Base-by-base conservation (phyloP, 1,284 basidiomycete genomes). In the Agroathelia rolfsii region DNA sequence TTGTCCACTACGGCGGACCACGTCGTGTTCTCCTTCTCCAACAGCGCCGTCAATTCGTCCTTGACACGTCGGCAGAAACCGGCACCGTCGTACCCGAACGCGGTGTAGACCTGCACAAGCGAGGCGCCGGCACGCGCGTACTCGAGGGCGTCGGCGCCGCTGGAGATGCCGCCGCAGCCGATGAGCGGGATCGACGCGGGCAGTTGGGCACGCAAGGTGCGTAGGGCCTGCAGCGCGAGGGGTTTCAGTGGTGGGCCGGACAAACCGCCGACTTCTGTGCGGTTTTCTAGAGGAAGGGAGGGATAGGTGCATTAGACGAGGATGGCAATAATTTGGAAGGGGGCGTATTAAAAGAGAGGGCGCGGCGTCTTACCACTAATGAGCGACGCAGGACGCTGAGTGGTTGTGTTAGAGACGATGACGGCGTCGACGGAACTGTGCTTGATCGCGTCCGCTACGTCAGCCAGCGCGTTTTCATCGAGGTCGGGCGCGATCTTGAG, bases 401-500 rank as follows among this genome's bases (percentile, higher is more conserved):
- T 67, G 5, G 95, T 97, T 4, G 94, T 98, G 58, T 98, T 98
- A 59, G 88, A 92, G 41, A 98, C 82, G 48, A 98, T 96, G 32
- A 98, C 85, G 5, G 92, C 95, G 51, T 98, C 94, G 24, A 97
- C 78, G 7, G 69, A 67, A 32, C 72, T 79, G 15, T 63, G 61
- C 48, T 70, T 62, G 11, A 94, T 81, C 1, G 90, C 89, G 25
- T 72, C 69, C 0, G 90, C 92, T 39, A 98, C 82, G 47, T 94
- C 93, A 19, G 72, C 62, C 2, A 97, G 60, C 49, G 94, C 88
- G 2, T 67, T 55, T 46, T 84, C 78, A 37, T 73, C 69, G 37
- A 97, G 66, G 57, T 98, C 94, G 0, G 93, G 93, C 0, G 94
- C 88, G 34, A 98, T 81, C 59, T 99, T 98, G 47, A 98, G 76